phyloP scores from a whole-genome alignment of 768 basidiomycete genomes.

The Collybia mongolica region DNA sequence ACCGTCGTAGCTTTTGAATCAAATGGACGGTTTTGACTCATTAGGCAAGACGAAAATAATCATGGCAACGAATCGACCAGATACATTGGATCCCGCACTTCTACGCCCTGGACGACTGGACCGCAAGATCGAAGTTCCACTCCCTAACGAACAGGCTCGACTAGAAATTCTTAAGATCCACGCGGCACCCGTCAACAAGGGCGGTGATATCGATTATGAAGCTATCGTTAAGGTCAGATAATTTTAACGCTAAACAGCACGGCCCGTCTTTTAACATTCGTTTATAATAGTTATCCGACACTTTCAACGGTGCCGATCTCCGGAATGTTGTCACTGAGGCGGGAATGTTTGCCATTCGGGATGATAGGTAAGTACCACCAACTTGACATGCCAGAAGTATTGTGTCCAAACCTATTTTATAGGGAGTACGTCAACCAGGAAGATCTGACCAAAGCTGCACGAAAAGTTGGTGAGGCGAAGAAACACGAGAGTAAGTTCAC shows the following conservation, averaged over 20 bases:
- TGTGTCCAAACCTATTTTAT: background rate
- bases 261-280: conserved; percentile 1
- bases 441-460: conserved; percentile 92
- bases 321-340: conserved; percentile 94
- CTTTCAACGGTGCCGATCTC: conserved; percentile 95
- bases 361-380: conserved; percentile 67
- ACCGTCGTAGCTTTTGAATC: conserved; percentile 79
- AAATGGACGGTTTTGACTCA: conserved; percentile 99
- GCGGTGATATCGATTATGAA: conserved; percentile 95
- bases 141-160: conserved; percentile 96
- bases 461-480: conserved; percentile 95
- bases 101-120: conserved; percentile 95
- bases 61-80: conserved; percentile 99
- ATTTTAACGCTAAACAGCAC: background rate
- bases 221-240: conserved; percentile 88
- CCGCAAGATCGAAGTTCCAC: conserved; percentile 95
- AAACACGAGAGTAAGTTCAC: conserved; percentile 89
- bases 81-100: conserved; percentile 95
- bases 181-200: conserved; percentile 90
- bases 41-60: conserved; percentile 94
- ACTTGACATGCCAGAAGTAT: background rate
- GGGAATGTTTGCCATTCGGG: conserved; percentile 98
- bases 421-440: conserved; percentile 93
- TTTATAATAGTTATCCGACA: conserved; percentile 67
- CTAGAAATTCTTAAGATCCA: conserved; percentile 98